Evolutionary conservation across 345 rosid species (phyloP), one percentile per base, ranked within the genome.

Genomic region (Euphorbia peplus): DNA sequence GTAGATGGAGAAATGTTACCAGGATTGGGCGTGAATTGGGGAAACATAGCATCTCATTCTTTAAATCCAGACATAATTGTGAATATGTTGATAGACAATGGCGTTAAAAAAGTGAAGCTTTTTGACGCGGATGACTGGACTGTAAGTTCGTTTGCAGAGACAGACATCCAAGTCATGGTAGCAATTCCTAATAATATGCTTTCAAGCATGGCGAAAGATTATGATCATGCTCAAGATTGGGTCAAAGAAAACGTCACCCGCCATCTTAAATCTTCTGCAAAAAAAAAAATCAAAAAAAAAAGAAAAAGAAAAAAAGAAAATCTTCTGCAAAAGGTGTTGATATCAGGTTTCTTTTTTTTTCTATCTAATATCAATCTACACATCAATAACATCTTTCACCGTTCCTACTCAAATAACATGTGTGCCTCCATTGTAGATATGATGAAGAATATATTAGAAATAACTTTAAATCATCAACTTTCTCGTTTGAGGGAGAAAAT

Each of bases 21-120:
- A 15, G 82, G 80, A 54, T 4, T 93, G 0, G 98, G 97, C 29
- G 86, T 93, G 64, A 93, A 93, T 57, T 93, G 95, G 97, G 98
- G 98, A 0, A 77, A 70, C 28, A 67, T 84, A 26, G 79, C 92
- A 25, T 84, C 96, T 2, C 97, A 91, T 48, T 90, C 87, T 0
- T 25, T 93, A 75, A 57, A 76, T 19, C 87, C 95, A 3, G 57
- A 62, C 26, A 82, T 74, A 1, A 92, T 86, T 63, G 97, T 85
- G 44, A 41, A 68, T 3, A 79, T 93, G 91, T 79, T 93, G 5
- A 89, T 86, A 66, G 97, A 89, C 48, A 93, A 93, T 56, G 86
- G 83, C 55, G 75, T 90, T 24, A 24, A 32, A 5, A 93, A 73
- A 76, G 96, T 83, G 8, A 93, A 93, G 78, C 87, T 93, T 70